A percentile compares a stretch with the other conserved stretches of the same genome.
phyloP scores from a whole-genome alignment of 257 asterid species.

The Oldenlandia corymbosa region DNA sequence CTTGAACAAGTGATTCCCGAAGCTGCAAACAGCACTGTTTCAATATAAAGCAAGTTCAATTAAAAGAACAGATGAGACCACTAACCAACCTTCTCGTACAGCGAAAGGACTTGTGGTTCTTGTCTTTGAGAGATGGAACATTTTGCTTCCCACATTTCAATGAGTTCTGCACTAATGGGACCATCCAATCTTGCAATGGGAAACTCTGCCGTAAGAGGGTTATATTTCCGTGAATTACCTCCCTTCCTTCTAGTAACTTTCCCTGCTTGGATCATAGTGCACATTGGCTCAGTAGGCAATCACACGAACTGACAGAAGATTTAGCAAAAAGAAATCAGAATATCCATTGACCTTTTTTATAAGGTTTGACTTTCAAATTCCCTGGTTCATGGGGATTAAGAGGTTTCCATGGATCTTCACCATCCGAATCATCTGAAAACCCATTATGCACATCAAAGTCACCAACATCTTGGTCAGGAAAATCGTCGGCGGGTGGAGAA shows the following conservation, averaged over 20 bases:
- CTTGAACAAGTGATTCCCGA: conserved; percentile 60
- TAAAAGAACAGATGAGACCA: conserved; percentile 6
- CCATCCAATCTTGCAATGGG: conserved; percentile 73
- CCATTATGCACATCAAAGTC: conserved; percentile 40
- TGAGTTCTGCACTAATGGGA: conserved; percentile 51
- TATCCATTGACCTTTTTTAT: conserved; percentile 45
- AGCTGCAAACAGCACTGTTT: conserved; percentile 49
- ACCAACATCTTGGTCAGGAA: conserved; percentile 32
- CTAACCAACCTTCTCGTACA: conserved; percentile 65
- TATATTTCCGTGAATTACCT: conserved; percentile 32
- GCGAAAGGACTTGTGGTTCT: conserved; percentile 38
- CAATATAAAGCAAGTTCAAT: not conserved
- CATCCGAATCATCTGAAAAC: conserved; percentile 45
- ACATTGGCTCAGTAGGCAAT: conserved; percentile 12
- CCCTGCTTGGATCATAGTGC: conserved; percentile 45
- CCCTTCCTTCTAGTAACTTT: conserved; percentile 40
- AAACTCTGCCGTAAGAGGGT: conserved; percentile 44
- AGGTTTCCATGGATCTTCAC: conserved; percentile 87
- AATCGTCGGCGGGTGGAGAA: conserved; percentile 35
- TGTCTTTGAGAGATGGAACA: conserved; percentile 26
- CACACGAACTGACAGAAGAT: not conserved
- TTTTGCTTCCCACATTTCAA: conserved; percentile 64
- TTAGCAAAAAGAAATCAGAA: conserved; percentile 1
- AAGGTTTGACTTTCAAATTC: conserved; percentile 71
- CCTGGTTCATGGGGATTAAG: conserved; percentile 92